phyloP scores from a whole-genome alignment of 345 rosid species.

The Eucalyptus microcorys region DNA sequence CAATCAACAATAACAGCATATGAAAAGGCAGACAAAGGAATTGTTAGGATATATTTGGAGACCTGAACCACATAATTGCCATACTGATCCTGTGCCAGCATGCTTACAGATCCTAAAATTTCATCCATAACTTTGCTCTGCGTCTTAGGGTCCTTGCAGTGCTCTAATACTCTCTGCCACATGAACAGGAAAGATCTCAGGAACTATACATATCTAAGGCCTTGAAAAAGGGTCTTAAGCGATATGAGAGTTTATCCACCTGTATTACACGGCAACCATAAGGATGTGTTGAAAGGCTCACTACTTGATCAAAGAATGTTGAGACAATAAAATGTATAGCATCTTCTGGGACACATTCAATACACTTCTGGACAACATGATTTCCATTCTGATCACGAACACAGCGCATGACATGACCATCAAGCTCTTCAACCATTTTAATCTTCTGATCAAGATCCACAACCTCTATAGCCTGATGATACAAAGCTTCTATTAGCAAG shows the following conservation, averaged over 20 bases:
- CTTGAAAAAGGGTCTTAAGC: neutral
- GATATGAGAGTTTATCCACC: constrained; percentile 4
- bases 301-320: constrained; percentile 40
- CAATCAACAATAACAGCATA: neutral
- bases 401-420: constrained; percentile 46
- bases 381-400: constrained; percentile 76
- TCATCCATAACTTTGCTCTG: constrained; percentile 54
- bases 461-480: constrained; percentile 44
- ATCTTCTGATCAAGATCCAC: constrained; percentile 58
- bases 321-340: constrained; percentile 33
- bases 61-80: constrained; percentile 72
- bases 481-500: neutral
- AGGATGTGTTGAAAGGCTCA: constrained; percentile 51
- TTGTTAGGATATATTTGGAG: neutral
- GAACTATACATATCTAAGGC: neutral
- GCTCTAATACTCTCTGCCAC: constrained; percentile 48
- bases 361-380: constrained; percentile 65
- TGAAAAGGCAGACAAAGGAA: neutral
- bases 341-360: constrained; percentile 57
- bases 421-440: constrained; percentile 54
- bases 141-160: constrained; percentile 33
- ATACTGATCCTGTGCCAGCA: constrained; percentile 59
- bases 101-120: constrained; percentile 43
- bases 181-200: neutral
- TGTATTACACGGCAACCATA: constrained; percentile 66